phyloP scores from a whole-genome alignment of 2,329 filamentous ascomycete species.

The Penicillium glabrum region DNA sequence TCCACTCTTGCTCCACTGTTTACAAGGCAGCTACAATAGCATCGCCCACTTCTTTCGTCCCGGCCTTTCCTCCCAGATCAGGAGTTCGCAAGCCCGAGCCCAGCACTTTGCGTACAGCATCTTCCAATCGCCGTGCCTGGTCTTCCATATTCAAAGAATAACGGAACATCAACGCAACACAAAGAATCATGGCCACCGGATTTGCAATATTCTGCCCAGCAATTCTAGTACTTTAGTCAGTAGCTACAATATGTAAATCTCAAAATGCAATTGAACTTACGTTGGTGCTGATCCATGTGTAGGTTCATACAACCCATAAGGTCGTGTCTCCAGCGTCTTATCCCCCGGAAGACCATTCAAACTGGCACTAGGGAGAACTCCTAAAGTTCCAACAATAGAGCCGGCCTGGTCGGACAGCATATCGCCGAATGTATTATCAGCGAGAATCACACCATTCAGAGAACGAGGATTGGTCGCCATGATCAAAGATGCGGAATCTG shows the following conservation, averaged over 20 bases:
- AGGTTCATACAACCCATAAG: conserved; percentile 90
- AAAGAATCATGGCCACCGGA: conserved; percentile 84
- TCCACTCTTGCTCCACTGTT: background rate
- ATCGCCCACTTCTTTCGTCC: conserved; percentile 73
- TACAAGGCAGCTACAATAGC: conserved; percentile 69
- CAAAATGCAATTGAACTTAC: conserved; percentile 19
- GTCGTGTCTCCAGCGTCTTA: conserved; percentile 58
- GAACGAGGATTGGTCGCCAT: conserved; percentile 84
- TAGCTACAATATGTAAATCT: background rate
- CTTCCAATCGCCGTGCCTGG: conserved; percentile 74
- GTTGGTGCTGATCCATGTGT: conserved; percentile 66
- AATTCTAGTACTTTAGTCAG: conserved; percentile 59
- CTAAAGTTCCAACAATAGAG: conserved; percentile 83
- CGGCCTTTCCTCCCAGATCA: conserved; percentile 73
- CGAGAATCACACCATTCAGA: conserved; percentile 83
- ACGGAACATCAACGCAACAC: conserved; percentile 87
- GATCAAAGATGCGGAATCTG: conserved; percentile 87
- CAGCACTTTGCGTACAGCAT: conserved; percentile 72
- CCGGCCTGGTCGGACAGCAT: conserved; percentile 91
- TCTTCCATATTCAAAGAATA: conserved; percentile 78
- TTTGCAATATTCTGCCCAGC: conserved; percentile 84
- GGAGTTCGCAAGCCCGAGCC: conserved; percentile 73
- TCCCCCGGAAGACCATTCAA: conserved; percentile 79
- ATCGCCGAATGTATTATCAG: conserved; percentile 88
- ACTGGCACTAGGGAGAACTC: conserved; percentile 81